Evolutionary conservation across 176 grass and related monocot genomes (phyloP), one percentile per base, ranked within the genome.

Genomic region (Zizania latifolia): DNA sequence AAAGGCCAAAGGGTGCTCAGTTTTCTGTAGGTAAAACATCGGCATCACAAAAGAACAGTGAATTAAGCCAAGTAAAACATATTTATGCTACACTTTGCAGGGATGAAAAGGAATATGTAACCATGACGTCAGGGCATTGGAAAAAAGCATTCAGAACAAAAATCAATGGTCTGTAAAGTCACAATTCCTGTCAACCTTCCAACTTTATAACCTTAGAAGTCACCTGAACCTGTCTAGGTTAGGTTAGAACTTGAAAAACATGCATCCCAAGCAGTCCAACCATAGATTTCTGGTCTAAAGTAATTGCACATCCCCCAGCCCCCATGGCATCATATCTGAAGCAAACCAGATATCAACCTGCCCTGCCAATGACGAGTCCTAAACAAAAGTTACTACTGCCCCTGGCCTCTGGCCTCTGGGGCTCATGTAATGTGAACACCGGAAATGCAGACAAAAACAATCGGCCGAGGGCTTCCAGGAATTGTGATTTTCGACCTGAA

Each of bases 21-120:
- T 67, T 68, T 27, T 13, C n/a, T 51, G 21, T 44, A 65, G 58
- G 78, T 72, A 73, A 33, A 7, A 65, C 17, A 54, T 83, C 80
- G 10, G n/a, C 68, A 74, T 83, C 68, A 78, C 7, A 21, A 70
- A 33, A 30, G 58, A 72, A 59, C 82, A 68, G n/a, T n/a, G n/a
- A n/a, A n/a, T 72, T 78, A 79, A 83, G 16, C 14, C 28, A 74
- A 38, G 60, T 40, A 78, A 70, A 11, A 40, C 14, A 71, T 44
- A 45, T 31, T 57, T 28, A 23, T n/a, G 12, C 1, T 19, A 44
- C 12, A 21, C 34, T 40, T 74, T 57, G 31, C 22, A 56, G 3
- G 14, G 72, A 53, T 17, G 21, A n/a, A 32, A 78, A 78, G 78
- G 12, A 61, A 23, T 0, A 44, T 35, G 7, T 29, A 12, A 12